Evolutionary conservation across 768 basidiomycete species (phyloP), one percentile per base, ranked within the genome.

Genomic region (Rhizopogon roseolus): DNA sequence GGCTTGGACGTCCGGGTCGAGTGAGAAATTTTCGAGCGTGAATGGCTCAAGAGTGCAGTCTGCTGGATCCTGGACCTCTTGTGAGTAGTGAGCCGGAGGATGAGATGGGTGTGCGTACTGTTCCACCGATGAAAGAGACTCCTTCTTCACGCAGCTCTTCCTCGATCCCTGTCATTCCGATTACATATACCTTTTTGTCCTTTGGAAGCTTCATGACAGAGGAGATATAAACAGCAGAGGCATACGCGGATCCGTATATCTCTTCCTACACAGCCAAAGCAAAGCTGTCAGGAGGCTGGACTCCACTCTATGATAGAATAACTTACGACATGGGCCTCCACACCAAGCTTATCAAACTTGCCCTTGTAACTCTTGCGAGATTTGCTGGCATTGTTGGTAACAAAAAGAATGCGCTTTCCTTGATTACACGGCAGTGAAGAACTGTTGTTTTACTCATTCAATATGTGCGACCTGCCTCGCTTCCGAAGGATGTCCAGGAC

Each of bases 341-440:
- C 78, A 39, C 90, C 93, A 50, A 98, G 80, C 63, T 84, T 78
- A 70, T 98, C 93, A 66, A 99, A 97, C 70, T 95, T 96, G 42
- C 72, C 73, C 76, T 92, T 94, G 81, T 95, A 95, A 66, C 73
- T 85, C 66, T 73, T 82, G 57, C 97, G 76, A 5, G 93, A 96
- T 73, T 98, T 96, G 52, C 87, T 91, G 43, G 96, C 95, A 67
- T 98, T 99, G 73, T 99, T 99, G 16, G 95, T 98, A 49, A 97
- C 94, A 64, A 98, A 98, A 9, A 98, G 71, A 32, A 97, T 73
- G 55, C 79, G 77, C 92, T 98, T 65, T 79, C 93, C 93, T 48
- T 68, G 54, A 42, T 45, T 11, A n/a, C 32, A 49, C 22, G 22
- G 44, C 38, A 52, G 5, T 25, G 14, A 50, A 43, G 40, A 36